A percentile compares a stretch with the other conserved stretches of the same genome.
phyloP scores from a whole-genome alignment of 2,329 filamentous ascomycete species.

The Penicillium digitatum region DNA sequence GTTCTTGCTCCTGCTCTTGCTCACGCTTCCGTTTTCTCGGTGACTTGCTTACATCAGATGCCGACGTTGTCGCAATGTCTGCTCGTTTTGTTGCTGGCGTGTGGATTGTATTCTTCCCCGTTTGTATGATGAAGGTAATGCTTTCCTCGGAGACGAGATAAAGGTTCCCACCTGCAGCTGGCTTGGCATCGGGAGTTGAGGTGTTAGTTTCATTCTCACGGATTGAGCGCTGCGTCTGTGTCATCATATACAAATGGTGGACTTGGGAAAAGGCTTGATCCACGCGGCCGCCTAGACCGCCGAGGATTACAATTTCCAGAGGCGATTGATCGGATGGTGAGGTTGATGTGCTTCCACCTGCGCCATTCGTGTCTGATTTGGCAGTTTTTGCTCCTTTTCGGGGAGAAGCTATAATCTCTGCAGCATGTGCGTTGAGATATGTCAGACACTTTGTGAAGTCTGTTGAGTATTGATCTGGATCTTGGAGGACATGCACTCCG shows the following conservation, averaged over 20 bases:
- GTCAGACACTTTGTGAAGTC: slow-evolving; percentile 82
- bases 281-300: slow-evolving; percentile 81
- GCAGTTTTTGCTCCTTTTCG: slow-evolving; percentile 3
- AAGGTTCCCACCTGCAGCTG: slow-evolving; percentile 51
- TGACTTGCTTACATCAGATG: neutral
- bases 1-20: neutral
- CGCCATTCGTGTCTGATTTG: slow-evolving; percentile 5
- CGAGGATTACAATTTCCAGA: slow-evolving; percentile 71
- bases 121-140: slow-evolving; percentile 74
- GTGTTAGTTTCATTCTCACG: slow-evolving; percentile 1
- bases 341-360: neutral
- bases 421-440: slow-evolving; percentile 49
- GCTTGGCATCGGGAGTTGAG: neutral
- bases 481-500: slow-evolving; percentile 60
- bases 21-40: slow-evolving; percentile 8
- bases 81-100: slow-evolving; percentile 49
- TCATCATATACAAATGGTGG: slow-evolving; percentile 67
- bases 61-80: neutral
- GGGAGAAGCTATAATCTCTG: slow-evolving; percentile 25
- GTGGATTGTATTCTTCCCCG: slow-evolving; percentile 63
- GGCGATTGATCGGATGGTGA: slow-evolving; percentile 1
- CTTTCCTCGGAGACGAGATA: slow-evolving; percentile 79
- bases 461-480: slow-evolving; percentile 79
- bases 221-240: slow-evolving; percentile 32
- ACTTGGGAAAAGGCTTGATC: slow-evolving; percentile 89